Evolutionary conservation across 2,329 filamentous ascomycete genomes (phyloP).

Genomic region (Myrmaecium sp.): DNA sequence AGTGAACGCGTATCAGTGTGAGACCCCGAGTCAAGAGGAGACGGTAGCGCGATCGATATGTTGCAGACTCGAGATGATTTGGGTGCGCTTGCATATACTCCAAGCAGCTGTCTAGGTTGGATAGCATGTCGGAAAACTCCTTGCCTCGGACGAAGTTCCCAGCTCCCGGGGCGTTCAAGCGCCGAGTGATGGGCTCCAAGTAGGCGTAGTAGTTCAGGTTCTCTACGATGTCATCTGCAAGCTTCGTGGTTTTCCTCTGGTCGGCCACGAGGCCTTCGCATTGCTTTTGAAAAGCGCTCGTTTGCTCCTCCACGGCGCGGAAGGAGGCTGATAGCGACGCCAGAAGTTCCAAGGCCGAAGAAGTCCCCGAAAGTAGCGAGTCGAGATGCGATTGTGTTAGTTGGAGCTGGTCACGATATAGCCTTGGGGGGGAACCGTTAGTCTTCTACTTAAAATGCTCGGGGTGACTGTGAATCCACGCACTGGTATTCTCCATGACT

Average conservation of each 20-base stretch:
- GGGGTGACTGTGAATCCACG: slow-evolving; percentile 13
- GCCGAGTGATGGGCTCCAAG: slow-evolving; percentile 73
- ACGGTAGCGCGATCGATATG: slow-evolving; percentile 76
- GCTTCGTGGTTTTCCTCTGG: slow-evolving; percentile 57
- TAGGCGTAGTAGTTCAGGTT: slow-evolving; percentile 93
- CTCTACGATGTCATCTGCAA: slow-evolving; percentile 71
- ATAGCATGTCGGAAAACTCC: slow-evolving; percentile 75
- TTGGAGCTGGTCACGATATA: slow-evolving; percentile 66
- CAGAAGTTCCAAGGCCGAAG: slow-evolving; percentile 57
- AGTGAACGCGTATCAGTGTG: slow-evolving; percentile 49
- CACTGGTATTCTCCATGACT: slow-evolving; percentile 77
- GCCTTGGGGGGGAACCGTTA: no score
- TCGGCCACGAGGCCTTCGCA: slow-evolving; percentile 77
- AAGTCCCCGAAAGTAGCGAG: slow-evolving; percentile 59
- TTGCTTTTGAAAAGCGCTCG: slow-evolving; percentile 79
- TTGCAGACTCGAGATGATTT: slow-evolving; percentile 70
- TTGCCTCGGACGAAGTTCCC: slow-evolving; percentile 69
- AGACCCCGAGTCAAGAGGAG: slow-evolving; percentile 56
- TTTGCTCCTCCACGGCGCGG: slow-evolving; percentile 72
- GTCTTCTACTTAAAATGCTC: neutral
- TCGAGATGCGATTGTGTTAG: slow-evolving; percentile 72
- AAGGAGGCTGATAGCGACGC: slow-evolving; percentile 73
- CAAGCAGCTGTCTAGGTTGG: slow-evolving; percentile 76
- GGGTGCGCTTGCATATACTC: slow-evolving; percentile 76
- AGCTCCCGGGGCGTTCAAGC: slow-evolving; percentile 82